Percentiles rank a stretch among this genome's conserved stretches.
phyloP scores from a whole-genome alignment of 2,329 filamentous ascomycete genomes.

The Stachybotrys echinatus region DNA sequence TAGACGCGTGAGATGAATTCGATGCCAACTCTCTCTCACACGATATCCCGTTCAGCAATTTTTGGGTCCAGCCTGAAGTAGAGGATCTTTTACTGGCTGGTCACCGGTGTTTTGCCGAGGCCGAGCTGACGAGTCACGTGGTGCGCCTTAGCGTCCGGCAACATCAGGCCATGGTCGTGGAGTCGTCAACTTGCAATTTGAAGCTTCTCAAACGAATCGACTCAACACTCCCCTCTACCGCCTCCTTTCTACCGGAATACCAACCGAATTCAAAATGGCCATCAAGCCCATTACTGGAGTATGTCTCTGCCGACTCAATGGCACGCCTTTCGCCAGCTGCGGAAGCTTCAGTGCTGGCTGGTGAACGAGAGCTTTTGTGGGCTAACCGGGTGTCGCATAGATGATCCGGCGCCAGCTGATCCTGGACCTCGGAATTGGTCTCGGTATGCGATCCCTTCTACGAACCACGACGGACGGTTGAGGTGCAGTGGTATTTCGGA shows the following conservation, averaged over 20 bases:
- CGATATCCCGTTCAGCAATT: constrained; percentile 9
- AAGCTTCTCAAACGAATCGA: constrained; percentile 17
- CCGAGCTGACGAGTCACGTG: constrained; percentile 10
- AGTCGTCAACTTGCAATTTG: constrained; percentile 3
- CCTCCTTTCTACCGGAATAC: constrained; percentile 15
- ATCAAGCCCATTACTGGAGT: constrained; percentile 55
- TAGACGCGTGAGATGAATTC: constrained; percentile 2
- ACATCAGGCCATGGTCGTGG: constrained; percentile 25
- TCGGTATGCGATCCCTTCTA: constrained; percentile 40
- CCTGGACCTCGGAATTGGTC: constrained; percentile 48
- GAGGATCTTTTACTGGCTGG: constrained; percentile 16
- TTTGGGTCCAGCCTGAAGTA: background rate
- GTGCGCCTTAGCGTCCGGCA: constrained; percentile 23
- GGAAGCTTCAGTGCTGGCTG: constrained; percentile 6
- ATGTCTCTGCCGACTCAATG: constrained; percentile 35
- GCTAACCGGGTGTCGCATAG: constrained; percentile 33
- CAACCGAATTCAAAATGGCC: constrained; percentile 39
- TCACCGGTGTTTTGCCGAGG: constrained; percentile 18
- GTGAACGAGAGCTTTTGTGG: constrained; percentile 18
- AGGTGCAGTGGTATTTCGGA: background rate
- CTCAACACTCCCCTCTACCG: constrained; percentile 14
- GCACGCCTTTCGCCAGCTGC: constrained; percentile 9
- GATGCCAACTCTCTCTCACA: constrained; percentile 10
- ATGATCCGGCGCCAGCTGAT: constrained; percentile 58
- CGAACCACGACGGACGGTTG: background rate